phyloP scores from a whole-genome alignment of 2,329 filamentous ascomycete genomes.

The Colletotrichum sp. region DNA sequence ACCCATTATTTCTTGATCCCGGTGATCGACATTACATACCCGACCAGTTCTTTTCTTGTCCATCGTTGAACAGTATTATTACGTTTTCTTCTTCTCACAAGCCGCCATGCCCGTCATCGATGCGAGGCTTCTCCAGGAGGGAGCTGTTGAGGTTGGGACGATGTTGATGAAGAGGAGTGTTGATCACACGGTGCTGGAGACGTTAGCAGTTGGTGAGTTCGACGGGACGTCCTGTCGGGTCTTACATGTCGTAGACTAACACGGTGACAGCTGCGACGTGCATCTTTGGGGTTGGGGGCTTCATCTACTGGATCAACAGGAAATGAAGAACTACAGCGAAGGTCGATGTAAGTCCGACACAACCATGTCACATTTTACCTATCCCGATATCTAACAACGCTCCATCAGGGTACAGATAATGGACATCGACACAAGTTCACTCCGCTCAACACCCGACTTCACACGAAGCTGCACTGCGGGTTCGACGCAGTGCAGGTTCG shows the following conservation, averaged over 20 bases:
- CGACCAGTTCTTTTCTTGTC: not conserved
- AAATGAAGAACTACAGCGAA: not conserved
- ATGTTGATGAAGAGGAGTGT: slow-evolving; percentile 16
- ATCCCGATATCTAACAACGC: not conserved
- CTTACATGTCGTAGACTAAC: not conserved
- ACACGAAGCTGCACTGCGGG: not conserved
- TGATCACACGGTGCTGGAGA: slow-evolving; percentile 16
- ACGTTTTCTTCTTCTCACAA: not conserved
- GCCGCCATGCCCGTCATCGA: slow-evolving; percentile 13
- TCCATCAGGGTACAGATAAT: not conserved
- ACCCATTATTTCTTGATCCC: not conserved
- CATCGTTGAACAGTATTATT: not conserved
- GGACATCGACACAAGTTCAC: not conserved
- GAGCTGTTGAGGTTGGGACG: not conserved
- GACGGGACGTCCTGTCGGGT: rapidly evolving
- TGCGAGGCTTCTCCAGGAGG: slow-evolving; percentile 1
- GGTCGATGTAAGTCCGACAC: not conserved
- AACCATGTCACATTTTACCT: not conserved
- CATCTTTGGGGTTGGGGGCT: slow-evolving; percentile 15
- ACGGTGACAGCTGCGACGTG: not conserved
- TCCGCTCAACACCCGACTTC: not conserved
- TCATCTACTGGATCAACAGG: slow-evolving; percentile 17
- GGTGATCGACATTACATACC: slow-evolving; percentile 1
- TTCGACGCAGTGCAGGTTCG: not conserved
- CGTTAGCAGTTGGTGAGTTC: slow-evolving; percentile 13